Evolutionary conservation across 2,329 filamentous ascomycete genomes (phyloP).

Genomic region (Ophiocordyceps camponoti-saundersi): DNA sequence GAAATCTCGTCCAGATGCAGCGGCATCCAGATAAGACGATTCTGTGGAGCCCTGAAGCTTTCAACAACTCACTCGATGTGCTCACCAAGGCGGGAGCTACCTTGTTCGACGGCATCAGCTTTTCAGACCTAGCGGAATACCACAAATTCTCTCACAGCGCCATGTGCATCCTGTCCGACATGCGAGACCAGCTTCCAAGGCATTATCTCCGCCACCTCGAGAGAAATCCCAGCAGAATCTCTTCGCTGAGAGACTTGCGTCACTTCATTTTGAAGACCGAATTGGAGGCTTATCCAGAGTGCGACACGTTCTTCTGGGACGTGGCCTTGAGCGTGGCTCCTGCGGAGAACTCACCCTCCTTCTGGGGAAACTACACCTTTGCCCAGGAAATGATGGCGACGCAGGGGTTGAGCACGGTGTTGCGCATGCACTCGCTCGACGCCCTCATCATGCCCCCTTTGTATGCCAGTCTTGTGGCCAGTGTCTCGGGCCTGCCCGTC

Average conservation of each 20-base stretch:
- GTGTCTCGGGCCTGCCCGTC: slow-evolving; percentile 40
- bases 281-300: slow-evolving; percentile 36
- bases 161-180: slow-evolving; percentile 25
- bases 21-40: neutral
- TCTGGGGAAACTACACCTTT: slow-evolving; percentile 40
- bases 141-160: neutral
- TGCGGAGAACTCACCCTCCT: slow-evolving; percentile 34
- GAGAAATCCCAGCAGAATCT: neutral
- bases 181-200: slow-evolving; percentile 16
- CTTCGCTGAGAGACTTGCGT: neutral
- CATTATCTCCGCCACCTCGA: neutral
- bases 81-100: slow-evolving; percentile 38
- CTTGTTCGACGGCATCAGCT: slow-evolving; percentile 27
- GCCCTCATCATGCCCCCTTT: slow-evolving; percentile 43
- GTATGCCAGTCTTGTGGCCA: slow-evolving; percentile 28
- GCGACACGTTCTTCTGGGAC: slow-evolving; percentile 42
- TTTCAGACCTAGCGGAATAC: neutral
- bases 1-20: slow-evolving; percentile 27
- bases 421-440: slow-evolving; percentile 38
- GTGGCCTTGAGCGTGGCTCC: slow-evolving; percentile 27
- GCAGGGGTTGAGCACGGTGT: slow-evolving; percentile 40
- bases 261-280: neutral
- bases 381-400: slow-evolving; percentile 34
- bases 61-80: slow-evolving; percentile 33
- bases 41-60: slow-evolving; percentile 11